Conservation (phyloP, 495 filamentous ascomycete species). For the Podospora sp. region DNA sequence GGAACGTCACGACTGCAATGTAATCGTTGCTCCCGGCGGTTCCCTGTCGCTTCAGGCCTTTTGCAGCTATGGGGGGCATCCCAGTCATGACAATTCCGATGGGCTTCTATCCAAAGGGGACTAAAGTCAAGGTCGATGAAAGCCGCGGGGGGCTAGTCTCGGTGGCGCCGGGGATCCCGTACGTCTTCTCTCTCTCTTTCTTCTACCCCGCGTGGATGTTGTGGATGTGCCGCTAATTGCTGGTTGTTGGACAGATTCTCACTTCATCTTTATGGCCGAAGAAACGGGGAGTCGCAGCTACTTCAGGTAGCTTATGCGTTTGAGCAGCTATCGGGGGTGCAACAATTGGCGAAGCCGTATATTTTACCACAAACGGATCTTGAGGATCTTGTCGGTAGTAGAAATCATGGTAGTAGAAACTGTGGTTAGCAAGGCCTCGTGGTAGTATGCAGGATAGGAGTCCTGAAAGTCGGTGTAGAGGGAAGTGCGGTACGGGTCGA, state of each 20-base stretch:
- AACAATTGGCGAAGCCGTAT: neutral
- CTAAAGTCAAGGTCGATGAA: neutral
- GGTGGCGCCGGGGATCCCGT: neutral
- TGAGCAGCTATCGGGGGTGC: neutral
- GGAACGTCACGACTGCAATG: neutral
- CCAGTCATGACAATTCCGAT: conserved; percentile 4
- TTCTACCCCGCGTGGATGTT: too few relatives aligned
- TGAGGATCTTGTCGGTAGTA: neutral
- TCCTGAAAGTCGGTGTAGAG: too few relatives aligned
- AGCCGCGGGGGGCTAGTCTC: neutral
- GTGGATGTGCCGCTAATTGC: too few relatives aligned
- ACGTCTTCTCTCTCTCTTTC: neutral
- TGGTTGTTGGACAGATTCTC: neutral
- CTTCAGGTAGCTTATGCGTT: neutral
- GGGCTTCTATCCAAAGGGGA: conserved; percentile 3
- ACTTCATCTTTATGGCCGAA: neutral
- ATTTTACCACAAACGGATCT: neutral
- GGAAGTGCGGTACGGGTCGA: too few relatives aligned
- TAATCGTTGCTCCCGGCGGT: neutral
- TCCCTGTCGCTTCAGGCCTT: neutral
- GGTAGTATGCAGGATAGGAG: too few relatives aligned
- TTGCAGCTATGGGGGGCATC: neutral
- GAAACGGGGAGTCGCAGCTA: neutral
- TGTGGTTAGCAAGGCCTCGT: too few relatives aligned
- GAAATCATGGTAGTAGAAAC: too few relatives aligned